Conservation (phyloP, 139 green algal genomes). For the Auxenochlorella pyrenoidosa region DNA sequence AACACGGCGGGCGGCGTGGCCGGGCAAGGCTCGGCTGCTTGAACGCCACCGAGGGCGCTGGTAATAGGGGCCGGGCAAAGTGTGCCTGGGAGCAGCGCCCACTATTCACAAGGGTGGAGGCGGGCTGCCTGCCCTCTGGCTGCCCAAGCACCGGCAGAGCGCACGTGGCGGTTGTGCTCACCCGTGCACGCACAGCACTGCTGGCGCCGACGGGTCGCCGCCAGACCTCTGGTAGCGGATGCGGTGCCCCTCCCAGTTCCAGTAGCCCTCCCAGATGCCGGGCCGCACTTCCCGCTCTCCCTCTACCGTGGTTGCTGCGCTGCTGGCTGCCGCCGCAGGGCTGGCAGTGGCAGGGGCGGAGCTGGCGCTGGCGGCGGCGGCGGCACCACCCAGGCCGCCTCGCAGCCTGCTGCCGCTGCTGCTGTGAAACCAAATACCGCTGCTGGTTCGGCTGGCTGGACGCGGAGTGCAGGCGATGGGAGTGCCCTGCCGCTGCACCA, state of each 20-base stretch:
- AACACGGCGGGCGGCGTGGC: no score
- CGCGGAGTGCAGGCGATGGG: no score
- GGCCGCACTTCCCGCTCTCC: conserved; percentile 42
- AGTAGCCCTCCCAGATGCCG: conserved; percentile 64
- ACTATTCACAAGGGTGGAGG: background rate
- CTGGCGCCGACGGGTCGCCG: conserved; percentile 40
- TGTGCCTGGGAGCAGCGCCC: background rate
- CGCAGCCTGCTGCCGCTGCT: background rate
- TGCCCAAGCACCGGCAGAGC: no score
- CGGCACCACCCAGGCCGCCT: background rate
- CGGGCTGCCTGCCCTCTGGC: background rate
- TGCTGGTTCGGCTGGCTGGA: background rate
- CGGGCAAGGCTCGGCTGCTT: no score
- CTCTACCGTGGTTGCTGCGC: background rate
- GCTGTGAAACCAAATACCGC: background rate
- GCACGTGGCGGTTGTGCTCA: background rate
- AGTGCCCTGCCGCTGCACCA: no score
- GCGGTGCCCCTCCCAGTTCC: conserved; percentile 80
- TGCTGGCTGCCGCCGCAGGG: no score
- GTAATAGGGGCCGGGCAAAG: conserved; percentile 55
- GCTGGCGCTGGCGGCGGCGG: background rate
- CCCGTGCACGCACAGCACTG: conserved; percentile 32
- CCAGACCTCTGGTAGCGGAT: conserved; percentile 87
- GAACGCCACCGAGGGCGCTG: no score
- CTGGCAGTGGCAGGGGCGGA: background rate